Base-by-base conservation (phyloP, 768 basidiomycete genomes). In the Leccinum obscurum region DNA sequence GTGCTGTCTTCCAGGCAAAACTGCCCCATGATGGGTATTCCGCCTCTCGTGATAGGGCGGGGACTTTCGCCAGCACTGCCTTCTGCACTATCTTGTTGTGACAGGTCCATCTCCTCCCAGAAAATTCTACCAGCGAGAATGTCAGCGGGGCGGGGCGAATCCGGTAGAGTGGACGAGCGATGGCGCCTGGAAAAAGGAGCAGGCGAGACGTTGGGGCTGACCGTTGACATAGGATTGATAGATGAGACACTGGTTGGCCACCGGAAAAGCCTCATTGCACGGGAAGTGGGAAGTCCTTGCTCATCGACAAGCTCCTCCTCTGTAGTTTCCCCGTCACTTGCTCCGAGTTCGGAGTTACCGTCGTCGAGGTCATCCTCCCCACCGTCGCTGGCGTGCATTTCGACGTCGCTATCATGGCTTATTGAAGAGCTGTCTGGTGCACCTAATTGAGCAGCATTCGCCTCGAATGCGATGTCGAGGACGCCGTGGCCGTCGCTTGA, bases 241-340 rank as follows among this genome's bases (percentile, higher is more conserved):
- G 84, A 83, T 28, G 83, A 83, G 46, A 88, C 81, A 17, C 72
- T 72, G 20, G 79, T 81, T 8, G 90, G 91, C 64, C 86, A 82
- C 66, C 78, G 83, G 77, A 91, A 89, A 50, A 89, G 77, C 60
- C 79, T 77, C 85, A 91, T 88, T 24, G 89, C 88, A 57, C 84
- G 85, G n/a, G 84, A 84, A 58, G 90, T 92, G 28, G 86, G 88
- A 6, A 90, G 77, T 57, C 87, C 85, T 61, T 85, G 82, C 9
- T 85, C 82, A 56, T 88, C 89, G n/a, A 92, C 86, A 54, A 92
- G 85, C 62, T 93, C 90, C 62, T 91, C 89, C 68, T 92, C 91
- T 2, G 92, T 92, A 4, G 90, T 90, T 63, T 92, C 88, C 1
- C 90, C 89, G 6, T 85, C 87, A 58, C 77, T 82, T 41, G 80